These are phyloP conservation scores for Firmiana major DNA, from an alignment of 345 rosid genomes.

Conservation along the genomic window DNA sequence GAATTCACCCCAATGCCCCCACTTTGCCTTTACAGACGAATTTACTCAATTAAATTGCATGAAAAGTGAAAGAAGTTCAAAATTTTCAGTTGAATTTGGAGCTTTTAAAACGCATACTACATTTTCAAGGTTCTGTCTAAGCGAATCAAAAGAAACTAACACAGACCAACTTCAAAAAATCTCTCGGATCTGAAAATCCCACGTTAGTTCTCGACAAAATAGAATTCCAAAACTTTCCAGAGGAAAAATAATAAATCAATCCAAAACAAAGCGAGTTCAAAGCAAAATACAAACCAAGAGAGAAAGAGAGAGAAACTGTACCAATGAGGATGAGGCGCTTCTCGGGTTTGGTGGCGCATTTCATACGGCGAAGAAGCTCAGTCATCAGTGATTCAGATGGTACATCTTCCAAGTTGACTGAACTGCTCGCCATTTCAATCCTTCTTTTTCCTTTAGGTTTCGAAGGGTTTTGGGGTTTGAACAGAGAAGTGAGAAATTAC, in stretches of 20 bases:
- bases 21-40: background rate
- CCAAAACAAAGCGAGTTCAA: background rate
- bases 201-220: background rate
- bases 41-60: background rate
- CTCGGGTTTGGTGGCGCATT: conserved; percentile 82
- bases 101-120: background rate
- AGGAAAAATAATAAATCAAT: background rate
- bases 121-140: background rate
- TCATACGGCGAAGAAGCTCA: conserved; percentile 96
- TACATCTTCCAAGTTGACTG: conserved; percentile 72
- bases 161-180: background rate
- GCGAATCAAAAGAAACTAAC: background rate
- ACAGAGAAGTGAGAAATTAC: background rate
- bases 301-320: background rate
- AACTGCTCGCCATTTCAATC: conserved; percentile 41
- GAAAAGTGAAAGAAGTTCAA: background rate
- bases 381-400: conserved; percentile 75
- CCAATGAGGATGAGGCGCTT: conserved; percentile 93
- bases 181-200: conserved; percentile 4
- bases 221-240: background rate
- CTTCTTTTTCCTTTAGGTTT: background rate
- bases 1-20: background rate
- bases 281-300: background rate
- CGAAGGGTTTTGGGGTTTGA: background rate
- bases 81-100: background rate